Evolutionary conservation across 805 yeast genomes (phyloP).

Genomic region (Candida ficus): DNA sequence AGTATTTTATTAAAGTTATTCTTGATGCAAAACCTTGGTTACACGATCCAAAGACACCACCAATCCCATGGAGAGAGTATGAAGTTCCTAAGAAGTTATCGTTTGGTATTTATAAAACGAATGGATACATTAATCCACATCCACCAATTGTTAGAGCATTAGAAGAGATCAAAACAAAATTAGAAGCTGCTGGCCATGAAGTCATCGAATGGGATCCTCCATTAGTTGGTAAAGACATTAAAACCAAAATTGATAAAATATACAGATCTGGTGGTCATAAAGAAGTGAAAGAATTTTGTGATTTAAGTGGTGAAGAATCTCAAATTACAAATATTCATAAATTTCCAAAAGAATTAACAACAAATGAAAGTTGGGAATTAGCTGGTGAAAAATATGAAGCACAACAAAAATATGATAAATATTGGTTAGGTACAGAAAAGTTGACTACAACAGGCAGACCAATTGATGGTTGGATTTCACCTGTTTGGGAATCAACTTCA

Average conservation of each 20-base stretch:
- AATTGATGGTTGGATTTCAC: constrained; percentile 46
- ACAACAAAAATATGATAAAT: constrained; percentile 33
- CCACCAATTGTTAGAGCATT: constrained; percentile 50
- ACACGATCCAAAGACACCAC: constrained; percentile 43
- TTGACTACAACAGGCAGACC: constrained; percentile 33
- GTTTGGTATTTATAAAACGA: constrained; percentile 39
- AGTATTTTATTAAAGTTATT: constrained; percentile 56
- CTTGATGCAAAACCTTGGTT: constrained; percentile 52
- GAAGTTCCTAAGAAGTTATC: constrained; percentile 29
- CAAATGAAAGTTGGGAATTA: constrained; percentile 37
- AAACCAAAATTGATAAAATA: constrained; percentile 23
- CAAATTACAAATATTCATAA: constrained; percentile 26
- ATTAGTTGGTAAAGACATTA: constrained; percentile 24
- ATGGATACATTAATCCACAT: constrained; percentile 42
- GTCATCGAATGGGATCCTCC: constrained; percentile 38
- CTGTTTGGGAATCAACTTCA: constrained; percentile 38
- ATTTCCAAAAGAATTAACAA: constrained; percentile 8
- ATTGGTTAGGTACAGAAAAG: constrained; percentile 31
- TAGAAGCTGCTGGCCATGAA: constrained; percentile 37
- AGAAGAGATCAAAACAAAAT: constrained; percentile 21
- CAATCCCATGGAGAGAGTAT: constrained; percentile 43
- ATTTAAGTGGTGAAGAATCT: constrained; percentile 24
- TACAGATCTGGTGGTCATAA: constrained; percentile 31
- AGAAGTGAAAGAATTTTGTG: constrained; percentile 15
- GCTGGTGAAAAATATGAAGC: constrained; percentile 29